phyloP scores from a whole-genome alignment of 768 basidiomycete genomes.

The Lyophyllum semitale region DNA sequence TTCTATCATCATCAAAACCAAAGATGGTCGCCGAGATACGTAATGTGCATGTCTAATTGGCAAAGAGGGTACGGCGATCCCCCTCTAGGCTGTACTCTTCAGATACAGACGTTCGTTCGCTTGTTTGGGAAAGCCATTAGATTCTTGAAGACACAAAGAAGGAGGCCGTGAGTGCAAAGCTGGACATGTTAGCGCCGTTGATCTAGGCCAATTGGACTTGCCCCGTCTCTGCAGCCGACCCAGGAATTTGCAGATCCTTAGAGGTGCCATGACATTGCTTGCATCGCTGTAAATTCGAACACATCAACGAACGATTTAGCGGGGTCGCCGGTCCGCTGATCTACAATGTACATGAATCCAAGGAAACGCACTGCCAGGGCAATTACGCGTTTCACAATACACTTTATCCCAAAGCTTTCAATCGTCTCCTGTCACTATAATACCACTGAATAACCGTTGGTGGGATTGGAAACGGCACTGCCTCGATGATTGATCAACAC shows the following conservation, averaged over 20 bases:
- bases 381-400: constrained; percentile 2
- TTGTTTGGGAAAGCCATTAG: not conserved
- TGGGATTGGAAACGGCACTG: constrained; percentile 23
- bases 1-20: not conserved
- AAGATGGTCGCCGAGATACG: not conserved
- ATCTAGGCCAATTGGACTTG: constrained; percentile 1
- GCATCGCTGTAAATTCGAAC: not conserved
- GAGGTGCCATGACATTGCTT: not conserved
- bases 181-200: constrained; percentile 14
- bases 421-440: constrained; percentile 5
- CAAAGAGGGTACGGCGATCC: not conserved
- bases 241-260: not conserved
- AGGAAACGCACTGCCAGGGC: constrained; percentile 15
- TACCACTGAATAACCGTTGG: constrained; percentile 11
- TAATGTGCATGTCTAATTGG: constrained; percentile 1
- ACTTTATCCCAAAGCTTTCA: constrained; percentile 6
- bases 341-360: constrained; percentile 8
- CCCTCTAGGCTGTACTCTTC: not conserved
- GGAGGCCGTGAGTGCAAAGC: constrained; percentile 2
- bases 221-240: not conserved
- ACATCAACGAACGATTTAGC: too few relatives aligned
- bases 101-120: not conserved
- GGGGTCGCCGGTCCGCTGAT: too few relatives aligned
- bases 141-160: not conserved
- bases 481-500: constrained; percentile 14